Evolutionary conservation across 1,139 yeast species (phyloP), one percentile per base, ranked within the genome.

Genomic region (Pichia sp.): DNA sequence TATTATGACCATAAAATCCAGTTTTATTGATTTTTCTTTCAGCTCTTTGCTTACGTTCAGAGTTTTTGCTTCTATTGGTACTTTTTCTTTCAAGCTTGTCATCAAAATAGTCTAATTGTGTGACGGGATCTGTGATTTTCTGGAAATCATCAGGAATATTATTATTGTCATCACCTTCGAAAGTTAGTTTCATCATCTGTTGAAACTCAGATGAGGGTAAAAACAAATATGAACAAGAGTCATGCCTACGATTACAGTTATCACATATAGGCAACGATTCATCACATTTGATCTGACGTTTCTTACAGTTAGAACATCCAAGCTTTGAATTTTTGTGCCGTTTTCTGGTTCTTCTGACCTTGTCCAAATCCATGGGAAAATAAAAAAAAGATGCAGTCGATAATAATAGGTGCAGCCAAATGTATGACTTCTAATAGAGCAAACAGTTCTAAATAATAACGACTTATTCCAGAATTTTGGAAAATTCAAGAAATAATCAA

Each of bases 231-330:
- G 73, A 67, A 55, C 76, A 72, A 7, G 59, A 63, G 30, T 62
- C 58, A 44, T 64, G 63, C 42, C 68, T 67, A 44, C 65, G 64
- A 13, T 59, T 51, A 56, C 78, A 73, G 53, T 72, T 72, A 18
- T 56, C 57, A 61, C 77, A 73, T 42, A 60, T 60, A 2, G 79
- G 78, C 20, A 62, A 65, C 2, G 56, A 16, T 57, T 74, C 79
- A 53, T 73, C 76, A 59, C 79, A 74, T 50, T 76, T 68, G 38
- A 73, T 70, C 55, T 73, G 70, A 52, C 74, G 67, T 42, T 67
- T 60, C 54, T 73, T 73, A 60, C 79, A 74, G 47, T 68, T 69
- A 15, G 56, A 50, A 56, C 79, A 74, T 2, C 78, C 79, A 36
- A 66, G 53, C 52, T 68, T 71, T 7, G 74, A 70, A 57, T 72